phyloP scores from a whole-genome alignment of 1,284 basidiomycete species.

The Trichosporon ovoides region DNA sequence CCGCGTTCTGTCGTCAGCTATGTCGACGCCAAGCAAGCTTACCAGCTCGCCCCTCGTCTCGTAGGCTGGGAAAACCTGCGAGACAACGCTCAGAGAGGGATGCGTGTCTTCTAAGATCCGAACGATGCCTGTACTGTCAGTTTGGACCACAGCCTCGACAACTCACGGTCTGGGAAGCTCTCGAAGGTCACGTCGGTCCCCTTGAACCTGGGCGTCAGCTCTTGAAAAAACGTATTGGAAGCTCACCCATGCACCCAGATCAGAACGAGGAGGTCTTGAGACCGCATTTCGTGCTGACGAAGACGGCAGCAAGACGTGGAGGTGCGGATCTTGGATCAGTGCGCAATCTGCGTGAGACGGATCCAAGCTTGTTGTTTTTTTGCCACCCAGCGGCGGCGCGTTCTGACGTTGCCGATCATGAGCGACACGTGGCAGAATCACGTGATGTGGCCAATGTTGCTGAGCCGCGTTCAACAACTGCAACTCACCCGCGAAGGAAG shows the following conservation, averaged over 20 bases:
- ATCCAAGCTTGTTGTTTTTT: background rate
- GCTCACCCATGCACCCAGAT: slow-evolving; percentile 49
- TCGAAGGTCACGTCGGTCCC: slow-evolving; percentile 50
- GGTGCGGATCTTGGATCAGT: too few relatives aligned
- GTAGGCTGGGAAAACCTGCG: slow-evolving; percentile 79
- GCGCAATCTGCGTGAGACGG: too few relatives aligned
- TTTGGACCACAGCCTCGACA: background rate
- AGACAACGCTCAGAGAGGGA: slow-evolving; percentile 58
- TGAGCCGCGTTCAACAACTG: background rate
- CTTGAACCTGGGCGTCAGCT: slow-evolving; percentile 42
- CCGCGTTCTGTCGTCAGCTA: slow-evolving; percentile 57
- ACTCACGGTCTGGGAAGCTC: slow-evolving; percentile 45
- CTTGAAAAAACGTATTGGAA: background rate
- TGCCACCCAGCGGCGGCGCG: background rate
- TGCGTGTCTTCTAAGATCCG: slow-evolving; percentile 61
- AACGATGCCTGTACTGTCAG: slow-evolving; percentile 57
- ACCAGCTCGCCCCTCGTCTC: slow-evolving; percentile 88
- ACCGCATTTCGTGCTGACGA: background rate
- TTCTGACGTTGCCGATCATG: background rate
- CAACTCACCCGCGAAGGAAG: too few relatives aligned
- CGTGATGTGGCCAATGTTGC: background rate
- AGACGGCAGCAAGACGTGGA: background rate
- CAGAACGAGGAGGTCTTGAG: slow-evolving; percentile 42
- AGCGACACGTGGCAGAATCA: background rate
- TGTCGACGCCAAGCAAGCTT: slow-evolving; percentile 40